phyloP scores from a whole-genome alignment of 345 rosid genomes.

The Sisymbrium altissimum region DNA sequence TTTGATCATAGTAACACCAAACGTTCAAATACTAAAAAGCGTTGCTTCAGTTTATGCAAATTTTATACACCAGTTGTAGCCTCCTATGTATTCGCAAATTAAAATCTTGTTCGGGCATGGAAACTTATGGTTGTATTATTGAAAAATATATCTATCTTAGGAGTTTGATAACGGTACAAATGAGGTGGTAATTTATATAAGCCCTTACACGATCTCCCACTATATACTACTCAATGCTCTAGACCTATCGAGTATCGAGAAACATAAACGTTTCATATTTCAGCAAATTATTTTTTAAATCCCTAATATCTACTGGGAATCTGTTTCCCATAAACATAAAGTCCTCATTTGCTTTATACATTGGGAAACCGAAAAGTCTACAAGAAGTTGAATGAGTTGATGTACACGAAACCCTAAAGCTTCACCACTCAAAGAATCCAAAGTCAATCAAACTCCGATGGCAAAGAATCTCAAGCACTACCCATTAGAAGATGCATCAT shows the following conservation, averaged over 20 bases:
- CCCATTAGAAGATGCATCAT: neutral
- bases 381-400: neutral
- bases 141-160: neutral
- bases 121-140: neutral
- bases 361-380: too few relatives aligned
- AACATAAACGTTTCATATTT: too few relatives aligned
- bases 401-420: neutral
- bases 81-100: neutral
- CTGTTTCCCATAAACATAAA: too few relatives aligned
- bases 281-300: too few relatives aligned
- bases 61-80: neutral
- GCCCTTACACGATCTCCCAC: neutral
- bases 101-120: neutral
- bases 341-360: too few relatives aligned
- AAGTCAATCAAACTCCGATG: neutral
- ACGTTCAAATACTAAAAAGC: neutral
- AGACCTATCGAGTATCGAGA: neutral
- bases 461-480: neutral
- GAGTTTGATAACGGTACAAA: neutral
- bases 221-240: slow-evolving; percentile 1
- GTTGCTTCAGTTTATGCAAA: neutral
- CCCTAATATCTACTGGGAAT: too few relatives aligned
- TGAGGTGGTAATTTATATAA: neutral
- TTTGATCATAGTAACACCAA: neutral
- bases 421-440: neutral